Evolutionary conservation across 345 rosid genomes (phyloP).

Genomic region (Populus davidiana): DNA sequence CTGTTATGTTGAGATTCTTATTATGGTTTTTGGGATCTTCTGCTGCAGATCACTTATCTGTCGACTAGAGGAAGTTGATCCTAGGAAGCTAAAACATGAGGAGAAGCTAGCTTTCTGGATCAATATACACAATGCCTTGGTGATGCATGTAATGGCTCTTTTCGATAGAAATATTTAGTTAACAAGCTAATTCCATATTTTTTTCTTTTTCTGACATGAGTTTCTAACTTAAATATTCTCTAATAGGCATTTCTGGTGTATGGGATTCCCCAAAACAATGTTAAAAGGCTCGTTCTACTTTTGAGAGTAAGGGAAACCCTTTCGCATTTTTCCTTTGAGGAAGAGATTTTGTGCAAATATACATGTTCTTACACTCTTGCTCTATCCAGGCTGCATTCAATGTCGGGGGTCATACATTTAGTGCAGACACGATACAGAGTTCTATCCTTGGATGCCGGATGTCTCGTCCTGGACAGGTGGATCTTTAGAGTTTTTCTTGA

Average conservation of each 20-base stretch:
- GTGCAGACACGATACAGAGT: conserved; percentile 74
- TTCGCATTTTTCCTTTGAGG: not conserved
- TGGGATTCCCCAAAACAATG: conserved; percentile 87
- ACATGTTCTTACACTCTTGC: conserved; percentile 17
- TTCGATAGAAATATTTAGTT: not conserved
- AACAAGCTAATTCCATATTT: not conserved
- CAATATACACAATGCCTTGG: conserved; percentile 85
- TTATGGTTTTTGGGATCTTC: conserved; percentile 7
- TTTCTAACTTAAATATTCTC: conserved; percentile 10
- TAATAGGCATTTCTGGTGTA: conserved; percentile 79
- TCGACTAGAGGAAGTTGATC: conserved; percentile 71
- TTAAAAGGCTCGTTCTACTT: conserved; percentile 73
- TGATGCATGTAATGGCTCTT: conserved; percentile 82
- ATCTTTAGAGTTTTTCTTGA: conserved; percentile 5
- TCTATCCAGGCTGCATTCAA: conserved; percentile 85
- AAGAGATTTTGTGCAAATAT: not conserved
- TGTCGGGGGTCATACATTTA: conserved; percentile 83
- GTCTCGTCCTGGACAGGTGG: conserved; percentile 96
- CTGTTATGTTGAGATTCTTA: conserved; percentile 3
- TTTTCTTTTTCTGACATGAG: conserved; percentile 13
- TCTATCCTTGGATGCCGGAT: conserved; percentile 79
- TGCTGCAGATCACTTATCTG: conserved; percentile 66
- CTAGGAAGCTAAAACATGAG: conserved; percentile 70
- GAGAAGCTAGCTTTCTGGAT: conserved; percentile 98
- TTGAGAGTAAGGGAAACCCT: conserved; percentile 53